Base-by-base conservation (phyloP, 2,329 filamentous ascomycete species). In the Ramichloridium luteum region DNA sequence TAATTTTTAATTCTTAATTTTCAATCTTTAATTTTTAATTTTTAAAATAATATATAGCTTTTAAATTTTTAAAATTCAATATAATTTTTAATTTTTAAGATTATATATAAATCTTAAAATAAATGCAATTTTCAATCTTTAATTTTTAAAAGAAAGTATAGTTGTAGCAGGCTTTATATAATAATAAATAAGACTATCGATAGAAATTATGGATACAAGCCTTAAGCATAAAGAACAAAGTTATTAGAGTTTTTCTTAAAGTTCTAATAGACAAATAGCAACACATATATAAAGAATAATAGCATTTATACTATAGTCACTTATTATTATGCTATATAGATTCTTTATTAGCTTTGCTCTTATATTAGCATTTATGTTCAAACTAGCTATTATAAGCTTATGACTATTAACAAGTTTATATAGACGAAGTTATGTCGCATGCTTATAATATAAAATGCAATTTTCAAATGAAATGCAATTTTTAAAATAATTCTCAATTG, bases 381-480 rank as follows among this genome's bases (percentile, higher is more conserved):
- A 23, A 23, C 20, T 23, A 23, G 8, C n/a, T 23, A 23, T 23
- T 23, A 23, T 8, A 23, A 23, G 20, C 20, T 23, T 23, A 23
- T 8, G 20, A 23, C 8, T 23, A 23, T 8, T 23, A 23, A 23
- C n/a, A 8, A 23, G n/a, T 23, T 23, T 23, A 23, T 23, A 8
- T 23, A 23, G 8, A 23, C n/a, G n/a, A 23, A 23, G 20, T 23
- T 8, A 23, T 23, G 8, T 23, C 20, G 8, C n/a, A n/a, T n/a
- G n/a, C n/a, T n/a, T n/a, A n/a, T n/a, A n/a, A n/a, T n/a, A n/a
- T n/a, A n/a, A n/a, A n/a, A n/a, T n/a, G n/a, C n/a, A n/a, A n/a
- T n/a, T n/a, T n/a, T n/a, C n/a, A n/a, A n/a, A n/a, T n/a, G n/a
- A n/a, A n/a, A n/a, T n/a, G n/a, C n/a, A n/a, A n/a, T n/a, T n/a